Evolutionary conservation across 2,329 filamentous ascomycete genomes (phyloP), one percentile per base, ranked within the genome.

Genomic region (Stagonosporopsis rhizophila): DNA sequence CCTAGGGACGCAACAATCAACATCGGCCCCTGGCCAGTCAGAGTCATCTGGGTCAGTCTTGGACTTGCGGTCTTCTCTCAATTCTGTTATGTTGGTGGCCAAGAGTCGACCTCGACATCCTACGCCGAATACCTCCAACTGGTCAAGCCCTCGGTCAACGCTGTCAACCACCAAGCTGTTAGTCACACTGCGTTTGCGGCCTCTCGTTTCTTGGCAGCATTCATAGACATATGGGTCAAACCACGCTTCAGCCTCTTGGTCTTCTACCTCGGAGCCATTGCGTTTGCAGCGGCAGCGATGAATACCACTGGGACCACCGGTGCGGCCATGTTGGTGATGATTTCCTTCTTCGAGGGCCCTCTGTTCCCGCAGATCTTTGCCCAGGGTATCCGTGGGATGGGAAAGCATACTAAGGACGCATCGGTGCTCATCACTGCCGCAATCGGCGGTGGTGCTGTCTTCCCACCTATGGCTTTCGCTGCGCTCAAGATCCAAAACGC

Each of bases 311-410:
- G 69, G 8, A 53, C 79, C 1, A 68, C 72, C 3, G 81, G 79
- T 5, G 75, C 83, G 2, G 76, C 78, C 2, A 78, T 83, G 67
- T 72, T 80, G 14, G 74, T 85, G 49, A 73, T 87, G 60, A 65
- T 84, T 42, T 85, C 82, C 67, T 82, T 87, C 60, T 86, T 86
- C 61, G 83, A 87, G 72, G 85, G 84, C 9, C 85, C 85, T 4
- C 75, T 83, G 2, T 88, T 87, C 72, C 79, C 82, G 37, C 80
- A 85, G 44, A 83, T 86, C 51, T 88, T 83, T 61, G 83, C 83
- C 12, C 83, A 85, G 58, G 76, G 79, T 2, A 76, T 88, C 9
- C 83, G 85, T 20, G 85, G 85, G 8, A 78, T 85, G 61, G 85
- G 84, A 6, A 76, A 72, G 14, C 81, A 85, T 65, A 87, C 85